Evolutionary conservation across 2,329 filamentous ascomycete species (phyloP).

Genomic region (Aureobasidium mangrovei): DNA sequence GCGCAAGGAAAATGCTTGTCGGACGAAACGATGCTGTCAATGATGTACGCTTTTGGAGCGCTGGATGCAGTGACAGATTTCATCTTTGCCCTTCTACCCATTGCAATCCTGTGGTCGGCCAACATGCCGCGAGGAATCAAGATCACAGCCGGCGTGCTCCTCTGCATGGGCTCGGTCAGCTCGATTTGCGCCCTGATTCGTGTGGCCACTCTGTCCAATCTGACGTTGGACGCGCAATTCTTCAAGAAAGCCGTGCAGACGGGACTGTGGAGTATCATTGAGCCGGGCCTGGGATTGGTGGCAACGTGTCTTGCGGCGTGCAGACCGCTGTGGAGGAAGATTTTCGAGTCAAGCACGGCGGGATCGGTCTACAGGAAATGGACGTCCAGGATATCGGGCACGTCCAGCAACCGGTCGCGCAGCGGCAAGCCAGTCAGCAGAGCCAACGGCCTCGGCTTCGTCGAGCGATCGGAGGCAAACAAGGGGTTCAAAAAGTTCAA

Average conservation of each 20-base stretch:
- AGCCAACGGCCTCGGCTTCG: not conserved
- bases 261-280: constrained; percentile 25
- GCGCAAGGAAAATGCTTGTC: constrained; percentile 17
- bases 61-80: constrained; percentile 31
- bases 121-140: constrained; percentile 35
- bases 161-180: constrained; percentile 29
- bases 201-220: constrained; percentile 18
- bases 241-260: constrained; percentile 21
- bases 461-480: not conserved
- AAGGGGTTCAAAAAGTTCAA: constrained; percentile 5
- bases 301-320: constrained; percentile 26
- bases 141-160: constrained; percentile 31
- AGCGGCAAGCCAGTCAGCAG: not conserved
- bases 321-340: constrained; percentile 21
- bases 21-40: constrained; percentile 15
- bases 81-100: constrained; percentile 31
- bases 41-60: constrained; percentile 21
- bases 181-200: constrained; percentile 21
- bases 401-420: not conserved
- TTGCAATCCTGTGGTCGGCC: constrained; percentile 32
- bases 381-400: not conserved
- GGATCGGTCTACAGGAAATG: not conserved
- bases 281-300: constrained; percentile 26
- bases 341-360: constrained; percentile 12
- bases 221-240: constrained; percentile 18